Base-by-base conservation (phyloP, 768 basidiomycete genomes). In the Termitomyces sp. region DNA sequence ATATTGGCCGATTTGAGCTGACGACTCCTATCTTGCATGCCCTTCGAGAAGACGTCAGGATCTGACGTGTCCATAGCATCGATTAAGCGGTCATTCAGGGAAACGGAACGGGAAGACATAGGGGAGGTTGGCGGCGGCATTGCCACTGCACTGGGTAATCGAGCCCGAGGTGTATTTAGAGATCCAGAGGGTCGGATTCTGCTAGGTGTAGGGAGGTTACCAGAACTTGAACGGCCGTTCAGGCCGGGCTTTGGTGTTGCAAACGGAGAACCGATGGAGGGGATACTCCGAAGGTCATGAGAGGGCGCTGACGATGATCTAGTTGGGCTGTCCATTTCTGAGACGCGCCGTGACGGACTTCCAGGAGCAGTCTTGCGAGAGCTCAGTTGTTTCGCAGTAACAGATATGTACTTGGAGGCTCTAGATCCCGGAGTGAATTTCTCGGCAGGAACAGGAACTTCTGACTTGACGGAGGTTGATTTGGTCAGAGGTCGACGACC, bases 71-170 rank as follows among this genome's bases (percentile, higher is more conserved):
- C 60, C 18, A 60, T 41, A 31, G 46, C 54, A 16, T 58, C 60
- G 8, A 47, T 34, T 6, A 50, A 50, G 33, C 56, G 58, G 29
- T 77, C 76, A 51, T 71, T 73, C 41, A 75, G 62, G 20, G 76
- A 78, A 24, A 73, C 69, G 2, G 76, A 73, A 31, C 74, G 73
- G 18, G 74, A 67, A 18, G 70, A 66, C 46, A 76, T 66, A 7
- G 89, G 89, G 13, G 88, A 88, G 0, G 85, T 75, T 18, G 90
- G 90, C 3, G 90, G 90, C 2, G 89, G 90, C 90, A 92, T 91
- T 7, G 88, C 84, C 28, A 88, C 70, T n/a, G 80, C 76, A 64
- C 88, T 89, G 31, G 89, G 87, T 59, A 90, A 67, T 51, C 89
- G 79, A 15, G 82, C 79, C 31, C 87, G 80, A 45, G 87, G 85